These are phyloP conservation scores for Monosporascus cannonballus DNA, from an alignment of 2,329 filamentous ascomycete species.

Conservation along the genomic window DNA sequence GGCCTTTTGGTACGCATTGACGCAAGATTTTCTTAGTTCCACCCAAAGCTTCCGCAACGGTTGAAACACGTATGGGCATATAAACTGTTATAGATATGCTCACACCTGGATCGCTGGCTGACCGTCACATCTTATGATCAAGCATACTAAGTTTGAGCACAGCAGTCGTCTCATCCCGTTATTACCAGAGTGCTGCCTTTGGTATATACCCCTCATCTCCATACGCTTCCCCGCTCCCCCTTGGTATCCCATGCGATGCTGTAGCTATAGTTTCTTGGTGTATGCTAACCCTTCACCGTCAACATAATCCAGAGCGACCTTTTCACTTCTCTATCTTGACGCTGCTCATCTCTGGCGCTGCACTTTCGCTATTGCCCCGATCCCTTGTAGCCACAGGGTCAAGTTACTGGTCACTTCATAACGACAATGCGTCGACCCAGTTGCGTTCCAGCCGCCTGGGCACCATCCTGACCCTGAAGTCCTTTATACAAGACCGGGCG, in stretches of 20 bases:
- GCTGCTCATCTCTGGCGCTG: constrained; percentile 17
- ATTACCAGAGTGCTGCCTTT: neutral
- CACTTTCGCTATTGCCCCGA: constrained; percentile 13
- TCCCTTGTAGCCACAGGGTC: constrained; percentile 7
- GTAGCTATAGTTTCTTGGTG: neutral
- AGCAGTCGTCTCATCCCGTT: neutral
- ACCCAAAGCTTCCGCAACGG: neutral
- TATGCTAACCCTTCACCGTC: neutral
- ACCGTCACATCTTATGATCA: neutral
- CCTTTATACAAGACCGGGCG: constrained; percentile 6
- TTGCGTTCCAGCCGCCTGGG: constrained; percentile 1
- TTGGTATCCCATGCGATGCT: neutral
- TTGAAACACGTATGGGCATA: neutral
- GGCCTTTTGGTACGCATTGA: neutral
- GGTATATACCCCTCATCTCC: neutral
- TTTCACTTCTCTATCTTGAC: constrained; percentile 29
- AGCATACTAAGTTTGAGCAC: neutral
- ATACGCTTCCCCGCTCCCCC: neutral
- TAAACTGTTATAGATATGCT: neutral
- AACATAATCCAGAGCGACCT: constrained; percentile 22
- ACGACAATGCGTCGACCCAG: constrained; percentile 6
- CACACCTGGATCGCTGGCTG: neutral
- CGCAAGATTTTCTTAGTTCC: neutral
- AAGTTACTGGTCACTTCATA: constrained; percentile 4
- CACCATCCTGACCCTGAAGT: constrained; percentile 9